Percentiles rank a stretch among this genome's conserved stretches.
These are phyloP conservation scores for Delonix regia DNA, from an alignment of 306 rosid genomes.

Conservation along the genomic window DNA sequence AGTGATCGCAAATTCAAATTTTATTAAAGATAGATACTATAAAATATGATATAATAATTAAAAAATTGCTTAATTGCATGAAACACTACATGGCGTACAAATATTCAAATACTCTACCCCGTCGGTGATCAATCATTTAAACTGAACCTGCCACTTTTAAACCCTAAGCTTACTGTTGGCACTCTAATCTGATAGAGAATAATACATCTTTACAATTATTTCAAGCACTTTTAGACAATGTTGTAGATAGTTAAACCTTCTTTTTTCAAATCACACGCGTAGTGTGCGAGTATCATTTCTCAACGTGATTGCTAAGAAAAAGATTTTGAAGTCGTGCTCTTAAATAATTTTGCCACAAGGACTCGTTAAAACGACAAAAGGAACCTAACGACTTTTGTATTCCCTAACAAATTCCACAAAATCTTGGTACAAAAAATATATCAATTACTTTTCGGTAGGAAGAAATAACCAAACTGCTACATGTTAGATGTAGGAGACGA, in stretches of 20 bases:
- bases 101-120: too few relatives aligned
- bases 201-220: too few relatives aligned
- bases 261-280: not conserved
- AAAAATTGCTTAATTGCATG: too few relatives aligned
- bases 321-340: not conserved
- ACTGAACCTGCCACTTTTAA: too few relatives aligned
- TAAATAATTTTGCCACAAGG: not conserved
- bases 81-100: too few relatives aligned
- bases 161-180: too few relatives aligned
- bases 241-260: not conserved
- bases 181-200: too few relatives aligned
- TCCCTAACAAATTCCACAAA: conserved; percentile 56
- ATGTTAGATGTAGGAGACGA: conserved; percentile 40
- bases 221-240: not conserved
- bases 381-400: conserved; percentile 40
- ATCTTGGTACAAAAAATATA: conserved; percentile 43
- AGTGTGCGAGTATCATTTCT: not conserved
- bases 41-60: too few relatives aligned
- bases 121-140: too few relatives aligned
- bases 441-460: conserved; percentile 37
- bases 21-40: too few relatives aligned
- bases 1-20: too few relatives aligned
- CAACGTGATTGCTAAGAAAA: not conserved
- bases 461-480: conserved; percentile 37
- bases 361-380: conserved; percentile 1